phyloP scores from a whole-genome alignment of 345 rosid species.

The Eucalyptus guilfoylei region DNA sequence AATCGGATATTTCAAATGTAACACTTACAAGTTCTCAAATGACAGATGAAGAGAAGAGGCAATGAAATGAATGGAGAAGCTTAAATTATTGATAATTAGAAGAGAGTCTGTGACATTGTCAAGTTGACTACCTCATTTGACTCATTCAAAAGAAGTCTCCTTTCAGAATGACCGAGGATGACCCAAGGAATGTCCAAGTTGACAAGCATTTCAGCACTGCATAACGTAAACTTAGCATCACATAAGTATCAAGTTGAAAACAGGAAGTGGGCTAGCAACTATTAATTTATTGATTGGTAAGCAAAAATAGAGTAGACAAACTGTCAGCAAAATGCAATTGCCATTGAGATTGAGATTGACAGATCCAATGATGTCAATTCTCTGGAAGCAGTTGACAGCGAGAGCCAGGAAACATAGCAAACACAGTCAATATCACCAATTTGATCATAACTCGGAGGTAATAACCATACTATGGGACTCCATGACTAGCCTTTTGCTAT shows the following conservation, averaged over 20 bases:
- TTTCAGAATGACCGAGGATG: conserved; percentile 60
- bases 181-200: conserved; percentile 59
- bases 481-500: not conserved
- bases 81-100: not conserved
- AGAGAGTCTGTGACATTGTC: not conserved
- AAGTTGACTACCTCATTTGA: conserved; percentile 27
- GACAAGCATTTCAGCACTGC: conserved; percentile 64
- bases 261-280: not conserved
- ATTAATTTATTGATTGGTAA: not conserved
- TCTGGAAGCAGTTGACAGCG: not conserved
- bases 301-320: not conserved
- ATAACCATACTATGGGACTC: not conserved
- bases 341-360: not conserved
- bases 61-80: not conserved
- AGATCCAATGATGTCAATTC: not conserved
- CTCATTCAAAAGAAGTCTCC: conserved; percentile 44
- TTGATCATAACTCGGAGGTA: not conserved
- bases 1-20: not conserved
- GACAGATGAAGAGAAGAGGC: not conserved
- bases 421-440: not conserved
- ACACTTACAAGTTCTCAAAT: not conserved
- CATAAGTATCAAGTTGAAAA: not conserved
- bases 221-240: not conserved
- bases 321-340: not conserved
- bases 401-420: not conserved